Conservation (phyloP, 352 stramenopile species). For the Stramenopiles sp. region DNA sequence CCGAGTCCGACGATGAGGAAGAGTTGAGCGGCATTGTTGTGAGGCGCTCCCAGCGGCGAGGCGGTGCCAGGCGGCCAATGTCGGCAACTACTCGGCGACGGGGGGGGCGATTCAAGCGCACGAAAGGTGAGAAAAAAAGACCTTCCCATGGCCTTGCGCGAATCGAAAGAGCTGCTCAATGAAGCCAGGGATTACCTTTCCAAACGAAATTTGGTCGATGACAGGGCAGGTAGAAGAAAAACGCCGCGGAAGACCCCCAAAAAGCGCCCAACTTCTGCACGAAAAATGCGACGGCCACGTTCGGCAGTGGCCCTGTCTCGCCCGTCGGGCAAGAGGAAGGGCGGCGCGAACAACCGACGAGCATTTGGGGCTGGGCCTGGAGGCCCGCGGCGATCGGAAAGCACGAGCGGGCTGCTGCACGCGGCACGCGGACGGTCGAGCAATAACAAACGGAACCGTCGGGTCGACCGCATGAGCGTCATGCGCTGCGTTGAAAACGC, state of each 20-base stretch:
- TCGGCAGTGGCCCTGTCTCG: not conserved
- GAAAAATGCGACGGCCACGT: not conserved
- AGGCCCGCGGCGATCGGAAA: not conserved
- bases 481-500: not conserved
- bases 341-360: not conserved
- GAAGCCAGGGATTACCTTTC: not conserved
- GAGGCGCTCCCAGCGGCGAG: too few species aligned
- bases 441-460: not conserved
- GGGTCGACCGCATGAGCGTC: not conserved
- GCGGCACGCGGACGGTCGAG: not conserved
- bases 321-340: not conserved
- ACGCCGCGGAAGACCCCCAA: not conserved
- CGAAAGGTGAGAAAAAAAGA: not conserved
- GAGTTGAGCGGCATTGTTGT: too few species aligned
- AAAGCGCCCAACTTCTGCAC: not conserved
- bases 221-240: not conserved
- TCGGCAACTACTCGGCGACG: not conserved
- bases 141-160: not conserved
- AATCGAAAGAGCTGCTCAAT: not conserved
- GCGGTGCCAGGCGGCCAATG: not conserved
- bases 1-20: too few species aligned
- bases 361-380: too few species aligned
- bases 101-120: not conserved
- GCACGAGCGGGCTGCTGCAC: not conserved
- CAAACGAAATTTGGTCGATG: not conserved